A percentile compares a stretch with the other conserved stretches of the same genome.
phyloP scores from a whole-genome alignment of 2,329 filamentous ascomycete species.

The Ophiostoma ips region DNA sequence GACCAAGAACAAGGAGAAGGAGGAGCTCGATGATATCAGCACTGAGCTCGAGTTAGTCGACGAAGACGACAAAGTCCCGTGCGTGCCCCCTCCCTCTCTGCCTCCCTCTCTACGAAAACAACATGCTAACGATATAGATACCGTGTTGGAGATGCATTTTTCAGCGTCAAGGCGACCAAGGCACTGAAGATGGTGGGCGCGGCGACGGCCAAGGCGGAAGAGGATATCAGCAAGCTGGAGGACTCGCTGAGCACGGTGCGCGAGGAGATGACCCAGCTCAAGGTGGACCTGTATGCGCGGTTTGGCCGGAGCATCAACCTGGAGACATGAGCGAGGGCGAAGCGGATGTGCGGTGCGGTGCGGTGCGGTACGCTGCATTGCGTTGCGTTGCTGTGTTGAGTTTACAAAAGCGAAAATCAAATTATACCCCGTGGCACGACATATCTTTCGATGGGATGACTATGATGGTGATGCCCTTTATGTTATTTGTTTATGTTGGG shows the following conservation, averaged over 20 bases:
- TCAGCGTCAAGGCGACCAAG: slow-evolving; percentile 69
- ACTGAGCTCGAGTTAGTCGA: slow-evolving; percentile 60
- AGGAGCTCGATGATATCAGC: slow-evolving; percentile 87
- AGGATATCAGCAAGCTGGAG: slow-evolving; percentile 62
- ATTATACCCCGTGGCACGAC: background rate
- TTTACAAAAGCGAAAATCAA: background rate
- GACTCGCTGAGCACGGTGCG: slow-evolving; percentile 60
- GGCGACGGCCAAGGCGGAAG: slow-evolving; percentile 59
- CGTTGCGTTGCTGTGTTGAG: background rate
- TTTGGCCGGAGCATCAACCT: slow-evolving; percentile 97
- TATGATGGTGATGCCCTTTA: background rate
- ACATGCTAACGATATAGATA: slow-evolving; percentile 43
- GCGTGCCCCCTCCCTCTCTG: slow-evolving; percentile 23
- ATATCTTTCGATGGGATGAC: too few species aligned
- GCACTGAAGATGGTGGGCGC: slow-evolving; percentile 72
- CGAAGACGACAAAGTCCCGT: slow-evolving; percentile 89
- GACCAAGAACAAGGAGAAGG: slow-evolving; percentile 89
- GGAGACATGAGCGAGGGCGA: slow-evolving; percentile 57
- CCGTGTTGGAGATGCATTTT: slow-evolving; percentile 93
- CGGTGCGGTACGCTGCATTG: too few species aligned
- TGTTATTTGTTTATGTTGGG: background rate
- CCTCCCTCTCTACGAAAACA: background rate
- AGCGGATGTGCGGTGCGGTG: too few species aligned
- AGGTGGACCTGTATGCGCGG: slow-evolving; percentile 82
- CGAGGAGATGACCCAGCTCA: slow-evolving; percentile 80